Evolutionary conservation across 2,329 filamentous ascomycete species (phyloP).

Genomic region (Aspergillus eucalypticola): DNA sequence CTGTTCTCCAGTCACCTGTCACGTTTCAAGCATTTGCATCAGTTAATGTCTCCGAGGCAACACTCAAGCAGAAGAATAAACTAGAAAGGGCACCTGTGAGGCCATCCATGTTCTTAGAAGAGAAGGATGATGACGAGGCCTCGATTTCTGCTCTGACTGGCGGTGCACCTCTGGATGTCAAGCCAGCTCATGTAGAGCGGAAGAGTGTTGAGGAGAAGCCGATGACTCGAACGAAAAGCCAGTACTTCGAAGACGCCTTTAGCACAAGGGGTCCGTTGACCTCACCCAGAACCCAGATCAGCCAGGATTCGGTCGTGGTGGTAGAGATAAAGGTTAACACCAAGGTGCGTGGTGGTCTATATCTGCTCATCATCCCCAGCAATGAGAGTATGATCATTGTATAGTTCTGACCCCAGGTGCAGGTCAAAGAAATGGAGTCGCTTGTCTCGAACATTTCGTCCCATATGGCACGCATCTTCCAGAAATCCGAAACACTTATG

Average conservation of each 20-base stretch:
- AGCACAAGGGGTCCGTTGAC: slow-evolving; percentile 37
- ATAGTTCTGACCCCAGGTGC: slow-evolving; percentile 19
- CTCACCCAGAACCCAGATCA: slow-evolving; percentile 50
- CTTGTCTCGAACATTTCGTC: slow-evolving; percentile 73
- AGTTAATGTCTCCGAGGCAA: slow-evolving; percentile 20
- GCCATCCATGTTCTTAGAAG: slow-evolving; percentile 29
- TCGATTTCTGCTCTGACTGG: slow-evolving; percentile 14
- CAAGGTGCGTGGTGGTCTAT: slow-evolving; percentile 47
- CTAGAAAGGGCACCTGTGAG: slow-evolving; percentile 19
- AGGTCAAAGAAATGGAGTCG: slow-evolving; percentile 72
- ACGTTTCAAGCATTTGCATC: slow-evolving; percentile 20
- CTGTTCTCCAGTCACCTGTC: slow-evolving; percentile 24
- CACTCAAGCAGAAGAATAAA: slow-evolving; percentile 20
- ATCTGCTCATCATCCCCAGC: not conserved
- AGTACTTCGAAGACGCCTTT: slow-evolving; percentile 46
- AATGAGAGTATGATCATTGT: too few relatives aligned
- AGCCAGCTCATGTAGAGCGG: slow-evolving; percentile 14
- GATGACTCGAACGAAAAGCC: slow-evolving; percentile 35
- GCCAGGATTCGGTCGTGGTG: slow-evolving; percentile 60
- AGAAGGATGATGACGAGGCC: slow-evolving; percentile 28
- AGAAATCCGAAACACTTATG: slow-evolving; percentile 70
- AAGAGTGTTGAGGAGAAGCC: slow-evolving; percentile 24
- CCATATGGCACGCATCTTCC: slow-evolving; percentile 72
- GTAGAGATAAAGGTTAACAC: slow-evolving; percentile 66
- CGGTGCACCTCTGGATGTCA: slow-evolving; percentile 17